Evolutionary conservation across 2,329 filamentous ascomycete genomes (phyloP).

Genomic region (Colletotrichum limetticola): DNA sequence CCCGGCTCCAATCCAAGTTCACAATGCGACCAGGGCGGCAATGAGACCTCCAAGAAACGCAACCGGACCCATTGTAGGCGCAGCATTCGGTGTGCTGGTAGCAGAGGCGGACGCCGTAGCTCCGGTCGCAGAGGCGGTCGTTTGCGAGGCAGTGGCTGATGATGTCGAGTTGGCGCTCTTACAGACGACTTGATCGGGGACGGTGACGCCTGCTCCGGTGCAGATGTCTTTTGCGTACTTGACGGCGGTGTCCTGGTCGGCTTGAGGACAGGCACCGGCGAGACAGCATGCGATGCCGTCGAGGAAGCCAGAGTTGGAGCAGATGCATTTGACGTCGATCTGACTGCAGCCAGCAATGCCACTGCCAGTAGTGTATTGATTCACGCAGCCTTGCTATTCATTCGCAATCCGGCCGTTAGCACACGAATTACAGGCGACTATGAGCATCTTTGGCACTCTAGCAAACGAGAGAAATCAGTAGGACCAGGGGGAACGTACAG

Average conservation of each 20-base stretch:
- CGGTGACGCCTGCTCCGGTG: constrained; percentile 46
- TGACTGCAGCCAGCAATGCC: constrained; percentile 50
- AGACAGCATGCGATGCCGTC: constrained; percentile 55
- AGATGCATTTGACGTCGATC: constrained; percentile 54
- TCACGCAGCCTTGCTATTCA: constrained; percentile 43
- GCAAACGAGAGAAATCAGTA: neutral
- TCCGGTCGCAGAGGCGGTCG: neutral
- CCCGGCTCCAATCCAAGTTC: neutral
- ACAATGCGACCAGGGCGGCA: constrained; percentile 27
- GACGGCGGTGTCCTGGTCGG: constrained; percentile 48
- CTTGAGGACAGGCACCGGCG: constrained; percentile 44
- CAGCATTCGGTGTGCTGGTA: constrained; percentile 23
- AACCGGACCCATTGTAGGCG: constrained; percentile 22
- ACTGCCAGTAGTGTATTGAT: constrained; percentile 44
- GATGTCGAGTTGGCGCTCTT: constrained; percentile 34
- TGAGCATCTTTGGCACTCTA: neutral
- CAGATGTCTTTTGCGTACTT: constrained; percentile 52
- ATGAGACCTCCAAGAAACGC: constrained; percentile 31
- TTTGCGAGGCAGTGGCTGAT: constrained; percentile 2
- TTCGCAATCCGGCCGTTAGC: constrained; percentile 38
- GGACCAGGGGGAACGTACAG: constrained; percentile 44
- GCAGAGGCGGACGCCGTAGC: constrained; percentile 9
- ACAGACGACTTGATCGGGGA: constrained; percentile 52
- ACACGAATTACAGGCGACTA: neutral
- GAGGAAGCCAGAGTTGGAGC: constrained; percentile 53